Evolutionary conservation across 2,329 filamentous ascomycete species (phyloP).

Genomic region (Xylaria sp.): DNA sequence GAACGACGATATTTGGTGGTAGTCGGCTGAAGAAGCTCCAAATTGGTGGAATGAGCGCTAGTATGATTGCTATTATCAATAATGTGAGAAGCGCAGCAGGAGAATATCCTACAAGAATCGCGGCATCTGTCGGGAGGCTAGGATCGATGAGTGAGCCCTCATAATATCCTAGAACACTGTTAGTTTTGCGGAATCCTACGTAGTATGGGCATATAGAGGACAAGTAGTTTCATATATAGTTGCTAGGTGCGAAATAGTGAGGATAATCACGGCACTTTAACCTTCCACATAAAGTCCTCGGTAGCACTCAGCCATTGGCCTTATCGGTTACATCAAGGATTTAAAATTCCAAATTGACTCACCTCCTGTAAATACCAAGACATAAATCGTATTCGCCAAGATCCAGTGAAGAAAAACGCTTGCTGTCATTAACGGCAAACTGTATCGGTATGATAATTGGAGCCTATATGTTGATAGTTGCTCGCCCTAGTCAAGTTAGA

Average conservation of each 20-base stretch:
- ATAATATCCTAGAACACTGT: background rate
- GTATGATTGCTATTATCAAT: background rate
- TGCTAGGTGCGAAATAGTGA: background rate
- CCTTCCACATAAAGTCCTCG: background rate
- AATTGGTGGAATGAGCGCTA: background rate
- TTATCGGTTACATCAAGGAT: background rate
- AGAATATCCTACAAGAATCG: too few relatives aligned
- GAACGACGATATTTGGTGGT: slow-evolving; percentile 16
- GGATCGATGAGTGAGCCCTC: background rate
- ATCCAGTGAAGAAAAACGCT: background rate
- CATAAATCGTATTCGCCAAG: slow-evolving; percentile 1
- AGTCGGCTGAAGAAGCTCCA: slow-evolving; percentile 14
- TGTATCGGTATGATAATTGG: background rate
- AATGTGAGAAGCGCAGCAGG: background rate
- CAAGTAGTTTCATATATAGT: background rate
- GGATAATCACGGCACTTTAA: background rate
- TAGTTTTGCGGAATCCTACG: background rate
- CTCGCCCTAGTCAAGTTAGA: background rate
- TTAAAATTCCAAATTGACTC: background rate
- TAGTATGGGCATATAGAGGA: background rate
- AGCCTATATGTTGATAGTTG: slow-evolving; percentile 1
- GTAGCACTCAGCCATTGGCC: background rate
- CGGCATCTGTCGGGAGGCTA: background rate
- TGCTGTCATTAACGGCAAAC: background rate
- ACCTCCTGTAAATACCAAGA: background rate